Base-by-base conservation (phyloP, 2,329 filamentous ascomycete species). In the Botrytis aclada region DNA sequence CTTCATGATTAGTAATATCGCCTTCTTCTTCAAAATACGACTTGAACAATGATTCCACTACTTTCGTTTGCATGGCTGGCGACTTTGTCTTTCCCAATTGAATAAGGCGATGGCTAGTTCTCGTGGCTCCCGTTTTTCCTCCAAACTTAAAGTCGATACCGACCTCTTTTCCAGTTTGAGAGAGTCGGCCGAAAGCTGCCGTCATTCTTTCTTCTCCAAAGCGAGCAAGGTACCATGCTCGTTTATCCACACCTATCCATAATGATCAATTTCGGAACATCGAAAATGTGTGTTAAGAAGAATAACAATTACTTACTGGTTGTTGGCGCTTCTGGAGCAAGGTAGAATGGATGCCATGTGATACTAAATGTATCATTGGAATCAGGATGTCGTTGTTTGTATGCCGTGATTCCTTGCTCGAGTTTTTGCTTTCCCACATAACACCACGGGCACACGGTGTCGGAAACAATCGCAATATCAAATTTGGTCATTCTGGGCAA, bases 341-440 rank as follows among this genome's bases (percentile, higher is more conserved):
- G 88, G 81, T 95, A 95, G 84, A 93, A 97, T 2, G 94, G 92
- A 74, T 88, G 86, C 92, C 93, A 97, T 74, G 86, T 87, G 22
- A 92, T 88, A 64, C 85, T 87, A 83, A 97, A 95, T 32, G 86
- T 92, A 82, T 95, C 92, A 56, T 86, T 82, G 16, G 84, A 87
- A 67, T 84, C 83, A 0, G 91, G 89, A 77, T 93, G 85, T 56
- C 85, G 84, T 78, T 87, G 84, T 78, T 88, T 87, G 84, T 93
- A 93, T 43, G 87, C 81, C 14, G 84, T 81, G 74, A 97, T 95
- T 75, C 92, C 93, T 74, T 87, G 87, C 69, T 91, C 88, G 56
- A 97, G 88, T 54, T 92, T 90, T 75, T 89, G 89, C 80, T 93
- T 92, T 82, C 93, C 94, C 25, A 73, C 61, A 47, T 71, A 73